A percentile compares a stretch with the other conserved stretches of the same genome.
Conservation (phyloP, 2,329 filamentous ascomycete genomes). For the Colletotrichum australisinense region DNA sequence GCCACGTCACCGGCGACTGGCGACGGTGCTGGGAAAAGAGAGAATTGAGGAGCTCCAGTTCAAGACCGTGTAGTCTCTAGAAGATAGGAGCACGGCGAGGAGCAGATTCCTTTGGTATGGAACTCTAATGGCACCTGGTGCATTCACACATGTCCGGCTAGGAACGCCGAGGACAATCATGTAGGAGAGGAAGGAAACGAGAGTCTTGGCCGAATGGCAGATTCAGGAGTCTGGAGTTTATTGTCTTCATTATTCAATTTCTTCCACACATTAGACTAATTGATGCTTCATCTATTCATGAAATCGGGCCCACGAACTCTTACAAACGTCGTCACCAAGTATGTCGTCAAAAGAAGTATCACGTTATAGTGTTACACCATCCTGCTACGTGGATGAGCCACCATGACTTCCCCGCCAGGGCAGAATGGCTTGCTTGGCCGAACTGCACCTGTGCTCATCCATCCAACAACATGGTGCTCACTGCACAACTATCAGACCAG, state of each 20-base stretch:
- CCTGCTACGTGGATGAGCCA: not conserved
- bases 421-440: not conserved
- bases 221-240: conserved; percentile 28
- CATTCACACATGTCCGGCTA: conserved; percentile 7
- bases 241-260: not conserved
- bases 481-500: not conserved
- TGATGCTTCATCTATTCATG: not conserved
- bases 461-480: not conserved
- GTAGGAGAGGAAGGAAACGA: not conserved
- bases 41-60: not conserved
- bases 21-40: not conserved
- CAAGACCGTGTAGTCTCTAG: not conserved
- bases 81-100: not conserved
- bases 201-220: conserved; percentile 8
- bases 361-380: not conserved
- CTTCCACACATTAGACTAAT: conserved; percentile 27
- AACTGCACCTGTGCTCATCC: not conserved
- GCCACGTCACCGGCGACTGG: not conserved
- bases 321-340: not conserved
- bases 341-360: not conserved
- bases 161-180: not conserved
- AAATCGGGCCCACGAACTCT: not conserved
- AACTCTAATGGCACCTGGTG: conserved; percentile 15
- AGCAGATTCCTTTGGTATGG: not conserved
- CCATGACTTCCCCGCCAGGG: no score